Percentiles rank a stretch among this genome's conserved stretches.
Conservation (phyloP, 2,329 filamentous ascomycete species). For the Venturia pyrina region DNA sequence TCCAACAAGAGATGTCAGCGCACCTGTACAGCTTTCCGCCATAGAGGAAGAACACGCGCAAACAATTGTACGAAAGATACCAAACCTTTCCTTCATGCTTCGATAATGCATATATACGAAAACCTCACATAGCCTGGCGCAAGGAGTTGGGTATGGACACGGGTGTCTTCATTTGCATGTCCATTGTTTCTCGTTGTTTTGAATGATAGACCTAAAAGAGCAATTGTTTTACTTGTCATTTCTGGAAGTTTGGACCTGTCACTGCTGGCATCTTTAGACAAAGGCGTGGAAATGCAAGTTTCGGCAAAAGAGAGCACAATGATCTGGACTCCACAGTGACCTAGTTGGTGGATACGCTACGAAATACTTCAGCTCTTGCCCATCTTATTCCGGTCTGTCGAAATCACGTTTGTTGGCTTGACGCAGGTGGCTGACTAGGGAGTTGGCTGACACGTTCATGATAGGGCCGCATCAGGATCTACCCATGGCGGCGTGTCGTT, state of each 20-base stretch:
- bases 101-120: background rate
- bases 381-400: background rate
- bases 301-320: background rate
- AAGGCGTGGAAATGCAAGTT: background rate
- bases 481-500: background rate
- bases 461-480: background rate
- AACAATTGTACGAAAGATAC: background rate
- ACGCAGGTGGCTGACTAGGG: background rate
- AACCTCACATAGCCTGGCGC: background rate
- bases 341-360: background rate
- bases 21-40: background rate
- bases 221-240: background rate
- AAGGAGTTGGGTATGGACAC: background rate
- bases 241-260: background rate
- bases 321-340: background rate
- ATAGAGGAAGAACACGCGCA: conserved; percentile 2
- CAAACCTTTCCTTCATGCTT: conserved; percentile 10
- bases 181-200: background rate
- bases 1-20: no score
- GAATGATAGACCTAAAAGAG: background rate
- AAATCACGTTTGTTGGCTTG: background rate
- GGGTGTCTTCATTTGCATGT: background rate
- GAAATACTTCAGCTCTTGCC: background rate
- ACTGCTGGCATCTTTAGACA: background rate
- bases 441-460: background rate